Evolutionary conservation across 2,329 filamentous ascomycete genomes (phyloP), one percentile per base, ranked within the genome.

Genomic region (Neopestalotiopsis rosae): DNA sequence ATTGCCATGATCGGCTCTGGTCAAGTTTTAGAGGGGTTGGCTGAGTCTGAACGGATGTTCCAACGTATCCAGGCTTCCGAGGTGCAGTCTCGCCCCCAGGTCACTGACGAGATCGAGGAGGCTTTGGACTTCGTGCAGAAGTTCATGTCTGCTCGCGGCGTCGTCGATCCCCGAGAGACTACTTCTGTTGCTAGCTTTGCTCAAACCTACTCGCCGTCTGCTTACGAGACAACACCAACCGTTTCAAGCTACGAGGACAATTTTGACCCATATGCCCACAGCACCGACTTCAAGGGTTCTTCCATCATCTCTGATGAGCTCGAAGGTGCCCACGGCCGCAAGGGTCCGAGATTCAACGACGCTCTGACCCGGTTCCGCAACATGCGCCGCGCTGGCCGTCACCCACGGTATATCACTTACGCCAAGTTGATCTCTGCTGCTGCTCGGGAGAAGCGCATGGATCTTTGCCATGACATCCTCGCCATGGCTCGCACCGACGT

Each of bases 321-420:
- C 28, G 95, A 98, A 83, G 93, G 92, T 75, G 88, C 89, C 52
- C 90, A 91, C 75, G 92, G 92, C 64, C 90, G 92, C 69, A 90
- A 91, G 73, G 91, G 90, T 28, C 88, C 90, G 66, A 90, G 92
- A 72, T 86, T 98, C 70, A 91, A 91, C 72, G 94, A 97, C 72
- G 94, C 94, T 45, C 83, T 98, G 71, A 87, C 86, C 72, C 92
- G 94, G 74, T 94, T 98, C 82, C 93, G 91, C 79, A 97, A 97
- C 82, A 97, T 98, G 85, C 94, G 96, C 72, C 94, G 95, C 69
- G 90, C 93, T 76, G 95, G 95, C 71, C 91, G 94, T 77, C 94
- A 98, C 79, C 94, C 95, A 66, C 91, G 95, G 70, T 98, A 98
- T 83, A 96, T 97, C 80, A 97, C 95, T 1, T 98, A 98, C 76